phyloP scores from a whole-genome alignment of 371 early-diverging fungal genomes.

The Mucor lusitanicus region DNA sequence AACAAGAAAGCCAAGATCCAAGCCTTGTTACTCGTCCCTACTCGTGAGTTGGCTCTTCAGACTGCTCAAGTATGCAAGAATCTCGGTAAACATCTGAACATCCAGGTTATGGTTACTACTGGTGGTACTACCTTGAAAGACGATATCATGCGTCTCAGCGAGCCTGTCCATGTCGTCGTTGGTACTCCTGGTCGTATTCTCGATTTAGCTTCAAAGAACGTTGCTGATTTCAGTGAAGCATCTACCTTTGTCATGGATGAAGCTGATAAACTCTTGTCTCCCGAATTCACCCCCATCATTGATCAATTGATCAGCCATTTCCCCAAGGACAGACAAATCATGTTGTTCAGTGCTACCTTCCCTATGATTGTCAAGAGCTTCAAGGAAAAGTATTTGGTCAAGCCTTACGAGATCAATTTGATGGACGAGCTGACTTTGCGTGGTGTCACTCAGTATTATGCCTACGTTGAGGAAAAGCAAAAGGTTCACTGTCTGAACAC shows the following conservation, averaged over 20 bases:
- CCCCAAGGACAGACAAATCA: slow-evolving; percentile 89
- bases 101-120: slow-evolving; percentile 96
- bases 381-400: slow-evolving; percentile 90
- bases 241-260: slow-evolving; percentile 97
- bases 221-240: slow-evolving; percentile 88
- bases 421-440: slow-evolving; percentile 98
- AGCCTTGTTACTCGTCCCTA: slow-evolving; percentile 92
- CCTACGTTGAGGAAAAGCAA: slow-evolving; percentile 96
- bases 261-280: slow-evolving; percentile 96
- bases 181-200: slow-evolving; percentile 98
- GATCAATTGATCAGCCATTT: slow-evolving; percentile 89
- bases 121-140: slow-evolving; percentile 98
- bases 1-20: slow-evolving; percentile 78
- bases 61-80: slow-evolving; percentile 95
- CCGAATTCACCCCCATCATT: slow-evolving; percentile 96
- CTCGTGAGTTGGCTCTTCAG: slow-evolving; percentile 96
- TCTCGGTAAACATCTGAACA: slow-evolving; percentile 89
- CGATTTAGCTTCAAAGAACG: slow-evolving; percentile 89
- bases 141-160: slow-evolving; percentile 93
- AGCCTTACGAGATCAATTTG: slow-evolving; percentile 97
- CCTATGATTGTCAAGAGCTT: slow-evolving; percentile 95
- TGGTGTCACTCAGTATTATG: slow-evolving; percentile 99
- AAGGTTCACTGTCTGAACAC: slow-evolving; percentile 98
- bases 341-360: slow-evolving; percentile 98
- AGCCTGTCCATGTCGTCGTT: slow-evolving; percentile 93